Conservation (phyloP, 257 asterid species). For the Rauvolfia tetraphylla region DNA sequence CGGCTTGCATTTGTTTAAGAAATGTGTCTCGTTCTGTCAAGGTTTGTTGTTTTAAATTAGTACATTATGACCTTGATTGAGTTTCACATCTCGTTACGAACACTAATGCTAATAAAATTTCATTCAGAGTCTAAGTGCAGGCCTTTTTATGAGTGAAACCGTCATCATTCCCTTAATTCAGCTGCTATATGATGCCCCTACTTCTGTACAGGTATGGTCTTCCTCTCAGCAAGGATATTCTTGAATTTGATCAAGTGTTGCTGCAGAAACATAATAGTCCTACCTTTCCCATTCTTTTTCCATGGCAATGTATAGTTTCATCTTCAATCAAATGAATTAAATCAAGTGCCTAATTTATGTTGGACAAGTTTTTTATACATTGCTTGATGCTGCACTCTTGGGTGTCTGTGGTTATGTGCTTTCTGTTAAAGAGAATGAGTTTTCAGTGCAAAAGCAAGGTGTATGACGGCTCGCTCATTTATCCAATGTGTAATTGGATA, state of each 20-base stretch:
- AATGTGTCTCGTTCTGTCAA: constrained; percentile 82
- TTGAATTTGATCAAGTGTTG: background rate
- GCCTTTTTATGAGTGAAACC: constrained; percentile 61
- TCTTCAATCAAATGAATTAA: background rate
- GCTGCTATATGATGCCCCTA: constrained; percentile 60
- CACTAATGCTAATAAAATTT: constrained; percentile 31
- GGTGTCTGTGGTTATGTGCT: background rate
- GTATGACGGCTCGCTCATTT: background rate
- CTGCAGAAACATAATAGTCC: too few species aligned
- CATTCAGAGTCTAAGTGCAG: constrained; percentile 84
- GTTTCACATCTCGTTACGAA: constrained; percentile 11
- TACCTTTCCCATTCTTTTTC: background rate
- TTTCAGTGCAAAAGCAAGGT: background rate
- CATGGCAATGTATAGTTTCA: background rate
- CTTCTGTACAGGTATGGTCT: constrained; percentile 63
- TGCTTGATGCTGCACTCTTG: background rate
- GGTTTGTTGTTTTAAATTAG: constrained; percentile 42
- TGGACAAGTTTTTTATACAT: background rate
- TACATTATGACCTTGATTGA: constrained; percentile 9
- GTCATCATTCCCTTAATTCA: constrained; percentile 60
- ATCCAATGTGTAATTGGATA: background rate
- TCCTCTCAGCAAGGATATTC: constrained; percentile 1
- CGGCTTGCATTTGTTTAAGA: constrained; percentile 80
- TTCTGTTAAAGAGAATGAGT: background rate
- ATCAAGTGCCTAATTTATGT: background rate